Evolutionary conservation across 352 stramenopile genomes (phyloP), one percentile per base, ranked within the genome.

Genomic region (Globisporangium nodosum): DNA sequence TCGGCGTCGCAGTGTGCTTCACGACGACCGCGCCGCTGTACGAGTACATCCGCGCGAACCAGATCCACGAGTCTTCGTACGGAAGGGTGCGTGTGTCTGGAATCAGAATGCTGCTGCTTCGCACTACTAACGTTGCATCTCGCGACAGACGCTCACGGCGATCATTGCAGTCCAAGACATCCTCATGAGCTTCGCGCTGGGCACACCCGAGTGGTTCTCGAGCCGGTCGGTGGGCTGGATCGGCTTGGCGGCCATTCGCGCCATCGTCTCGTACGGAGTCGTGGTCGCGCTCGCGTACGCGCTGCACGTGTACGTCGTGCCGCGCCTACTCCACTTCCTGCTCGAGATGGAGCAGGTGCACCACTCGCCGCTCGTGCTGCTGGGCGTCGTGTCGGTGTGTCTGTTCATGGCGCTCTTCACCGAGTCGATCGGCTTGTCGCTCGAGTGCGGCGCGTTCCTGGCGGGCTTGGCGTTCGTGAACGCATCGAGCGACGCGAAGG

Each of bases 111-210:
- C 15, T 49, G 46, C 16, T 51, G 42, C n/a, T 27, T 56, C 16
- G 52, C 42, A 37, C 27, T 11, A 20, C 13, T 39, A 3, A 39
- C 33, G 8, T 43, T 13, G 12, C 13, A 37, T 18, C 37, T 43
- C 37, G 20, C 20, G 4, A 5, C 65, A 94, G 81, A 90, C 83
- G 12, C 68, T 94, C 31, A 90, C 81, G 1, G 80, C 85, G 3
- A 92, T 94, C 73, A 92, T 94, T 65, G 85, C 82, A 5, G 77
- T 92, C 3, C 85, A 94, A 64, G 85, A 94, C 56, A 64, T 90
- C 15, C 65, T 94, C 11, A 94, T 94, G 85, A 94, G 85, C 45
- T 94, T 94, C 66, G 84, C 81, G 16, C 57, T 94, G 3, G 85
- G 82, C 13, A 92, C 85, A 0, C 85, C 85, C 0, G 85, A 94